phyloP scores from a whole-genome alignment of 768 basidiomycete species.

The Coprinopsis sp. region DNA sequence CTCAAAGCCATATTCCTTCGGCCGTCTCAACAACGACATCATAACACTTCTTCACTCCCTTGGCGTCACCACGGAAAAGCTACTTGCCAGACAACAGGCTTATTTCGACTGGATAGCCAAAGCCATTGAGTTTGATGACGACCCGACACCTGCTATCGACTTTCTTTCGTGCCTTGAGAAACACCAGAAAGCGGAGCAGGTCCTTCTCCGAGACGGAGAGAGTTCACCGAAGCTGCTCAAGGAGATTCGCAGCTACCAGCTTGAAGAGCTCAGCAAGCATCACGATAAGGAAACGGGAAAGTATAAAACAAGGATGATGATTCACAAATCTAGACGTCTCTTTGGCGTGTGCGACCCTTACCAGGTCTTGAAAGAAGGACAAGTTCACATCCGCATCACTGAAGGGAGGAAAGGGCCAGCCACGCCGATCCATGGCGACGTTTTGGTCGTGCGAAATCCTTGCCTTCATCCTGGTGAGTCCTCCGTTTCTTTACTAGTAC shows the following conservation, averaged over 20 bases:
- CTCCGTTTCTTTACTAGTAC: not conserved
- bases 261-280: slow-evolving; percentile 46
- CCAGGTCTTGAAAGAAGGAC: slow-evolving; percentile 54
- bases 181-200: slow-evolving; percentile 44
- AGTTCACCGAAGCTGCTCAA: slow-evolving; percentile 32
- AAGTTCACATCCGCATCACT: slow-evolving; percentile 59
- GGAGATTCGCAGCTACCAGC: slow-evolving; percentile 41
- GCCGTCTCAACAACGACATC: slow-evolving; percentile 65
- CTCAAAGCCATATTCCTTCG: slow-evolving; percentile 61
- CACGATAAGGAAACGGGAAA: slow-evolving; percentile 44
- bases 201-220: slow-evolving; percentile 15
- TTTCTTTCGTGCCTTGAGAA: slow-evolving; percentile 49
- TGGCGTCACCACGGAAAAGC: slow-evolving; percentile 49
- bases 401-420: slow-evolving; percentile 44
- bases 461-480: slow-evolving; percentile 60
- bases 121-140: slow-evolving; percentile 31
- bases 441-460: slow-evolving; percentile 63
- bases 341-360: slow-evolving; percentile 70
- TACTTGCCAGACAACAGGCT: slow-evolving; percentile 50
- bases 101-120: slow-evolving; percentile 57
- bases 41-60: slow-evolving; percentile 62
- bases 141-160: slow-evolving; percentile 49
- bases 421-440: slow-evolving; percentile 56
- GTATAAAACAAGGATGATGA: slow-evolving; percentile 52
- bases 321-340: slow-evolving; percentile 56